A percentile compares a stretch with the other conserved stretches of the same genome.
Conservation (phyloP, 2,329 filamentous ascomycete genomes). For the Aspergillus pseudonomiae region DNA sequence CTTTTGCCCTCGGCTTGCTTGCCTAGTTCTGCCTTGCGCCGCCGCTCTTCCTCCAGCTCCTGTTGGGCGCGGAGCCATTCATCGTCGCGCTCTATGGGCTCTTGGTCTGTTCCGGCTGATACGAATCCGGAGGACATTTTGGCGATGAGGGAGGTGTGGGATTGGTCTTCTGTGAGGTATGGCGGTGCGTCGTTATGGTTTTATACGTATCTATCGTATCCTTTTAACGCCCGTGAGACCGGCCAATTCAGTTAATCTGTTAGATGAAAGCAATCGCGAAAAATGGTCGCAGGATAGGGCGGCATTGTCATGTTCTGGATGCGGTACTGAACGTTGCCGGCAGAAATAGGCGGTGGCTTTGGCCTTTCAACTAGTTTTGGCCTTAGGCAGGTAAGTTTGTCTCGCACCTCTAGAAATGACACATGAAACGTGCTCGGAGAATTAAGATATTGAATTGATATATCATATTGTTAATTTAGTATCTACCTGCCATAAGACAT, state of each 20-base stretch:
- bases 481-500: not conserved
- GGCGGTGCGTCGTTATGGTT: not conserved
- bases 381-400: not conserved
- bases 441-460: not conserved
- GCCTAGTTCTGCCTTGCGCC: constrained; percentile 49
- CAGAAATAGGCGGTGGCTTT: constrained; percentile 15
- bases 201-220: not conserved
- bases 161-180: too few relatives aligned
- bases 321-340: constrained; percentile 9
- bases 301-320: not conserved
- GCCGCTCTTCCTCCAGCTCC: constrained; percentile 51
- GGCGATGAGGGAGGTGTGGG: not conserved
- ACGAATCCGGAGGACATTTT: constrained; percentile 52
- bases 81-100: constrained; percentile 44
- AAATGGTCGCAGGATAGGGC: not conserved
- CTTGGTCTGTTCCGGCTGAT: constrained; percentile 46
- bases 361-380: not conserved
- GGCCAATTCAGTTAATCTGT: not conserved
- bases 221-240: not conserved
- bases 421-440: fast-evolving
- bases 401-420: too few relatives aligned
- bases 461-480: not conserved
- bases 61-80: constrained; percentile 48
- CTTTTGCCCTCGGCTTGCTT: constrained; percentile 58
- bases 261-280: not conserved